Evolutionary conservation across 2,329 filamentous ascomycete genomes (phyloP).

Genomic region (Trichoderma sp.): DNA sequence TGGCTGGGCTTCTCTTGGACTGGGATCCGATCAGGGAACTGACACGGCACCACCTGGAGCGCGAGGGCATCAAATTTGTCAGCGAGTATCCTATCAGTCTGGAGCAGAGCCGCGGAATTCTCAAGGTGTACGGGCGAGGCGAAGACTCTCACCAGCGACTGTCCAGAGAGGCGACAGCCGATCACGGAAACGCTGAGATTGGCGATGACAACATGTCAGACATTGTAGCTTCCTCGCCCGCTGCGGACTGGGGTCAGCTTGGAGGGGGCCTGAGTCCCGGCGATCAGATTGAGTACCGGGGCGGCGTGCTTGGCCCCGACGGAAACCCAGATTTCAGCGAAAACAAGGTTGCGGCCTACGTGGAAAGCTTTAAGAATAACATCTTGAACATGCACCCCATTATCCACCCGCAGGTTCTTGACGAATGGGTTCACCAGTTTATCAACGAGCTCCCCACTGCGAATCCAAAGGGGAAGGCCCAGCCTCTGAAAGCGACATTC

Average conservation of each 20-base stretch:
- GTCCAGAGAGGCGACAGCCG: constrained; percentile 42
- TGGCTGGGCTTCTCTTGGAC: constrained; percentile 78
- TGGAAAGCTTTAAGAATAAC: constrained; percentile 61
- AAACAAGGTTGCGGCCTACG: constrained; percentile 55
- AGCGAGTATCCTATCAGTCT: constrained; percentile 76
- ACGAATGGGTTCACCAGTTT: constrained; percentile 58
- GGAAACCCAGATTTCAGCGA: constrained; percentile 60
- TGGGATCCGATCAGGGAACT: constrained; percentile 71
- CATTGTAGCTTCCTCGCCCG: constrained; percentile 57
- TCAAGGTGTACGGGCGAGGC: constrained; percentile 77
- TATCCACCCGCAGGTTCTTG: constrained; percentile 57
- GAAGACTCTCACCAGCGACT: constrained; percentile 60
- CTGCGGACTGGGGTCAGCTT: constrained; percentile 63
- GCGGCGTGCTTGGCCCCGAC: constrained; percentile 46
- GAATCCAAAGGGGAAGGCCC: constrained; percentile 36
- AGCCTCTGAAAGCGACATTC: constrained; percentile 40
- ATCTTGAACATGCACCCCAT: constrained; percentile 70
- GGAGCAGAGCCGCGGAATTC: constrained; percentile 73
- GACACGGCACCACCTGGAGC: constrained; percentile 55
- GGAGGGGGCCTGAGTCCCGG: constrained; percentile 53
- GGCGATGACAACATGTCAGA: constrained; percentile 54
- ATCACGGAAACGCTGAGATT: constrained; percentile 47
- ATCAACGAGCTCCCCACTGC: constrained; percentile 51
- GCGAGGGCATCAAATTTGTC: constrained; percentile 57
- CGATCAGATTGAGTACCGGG: constrained; percentile 46